A percentile compares a stretch with the other conserved stretches of the same genome.
Evolutionary conservation across 2,329 filamentous ascomycete genomes (phyloP).

Genomic region (Helicocarpus griseus): DNA sequence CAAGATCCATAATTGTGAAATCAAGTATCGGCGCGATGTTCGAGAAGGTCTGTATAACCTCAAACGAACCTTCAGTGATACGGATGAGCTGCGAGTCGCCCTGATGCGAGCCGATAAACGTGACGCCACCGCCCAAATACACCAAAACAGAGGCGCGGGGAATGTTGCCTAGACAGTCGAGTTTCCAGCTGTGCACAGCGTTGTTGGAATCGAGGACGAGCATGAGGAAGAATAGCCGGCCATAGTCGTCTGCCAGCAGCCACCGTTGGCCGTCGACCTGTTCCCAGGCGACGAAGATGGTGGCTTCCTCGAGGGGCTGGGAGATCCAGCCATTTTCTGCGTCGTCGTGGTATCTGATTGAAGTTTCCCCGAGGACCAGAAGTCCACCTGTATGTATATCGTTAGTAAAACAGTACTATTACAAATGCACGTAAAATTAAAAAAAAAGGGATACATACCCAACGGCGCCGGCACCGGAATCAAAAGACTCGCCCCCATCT

Average conservation of each 20-base stretch:
- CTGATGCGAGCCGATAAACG: constrained; percentile 87
- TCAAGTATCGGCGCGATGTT: constrained; percentile 91
- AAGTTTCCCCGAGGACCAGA: constrained; percentile 68
- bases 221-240: constrained; percentile 73
- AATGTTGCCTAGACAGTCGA: constrained; percentile 57
- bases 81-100: constrained; percentile 79
- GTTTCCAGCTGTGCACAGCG: constrained; percentile 61
- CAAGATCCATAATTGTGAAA: constrained; percentile 94
- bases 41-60: constrained; percentile 62
- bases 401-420: constrained; percentile 42
- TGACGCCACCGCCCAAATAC: constrained; percentile 55
- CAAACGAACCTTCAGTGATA: constrained; percentile 51
- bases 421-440: constrained; percentile 29
- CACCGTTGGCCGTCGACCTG: constrained; percentile 72
- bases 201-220: constrained; percentile 56
- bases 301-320: constrained; percentile 58
- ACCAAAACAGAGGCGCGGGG: constrained; percentile 70
- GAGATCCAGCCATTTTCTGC: constrained; percentile 58
- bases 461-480: constrained; percentile 52
- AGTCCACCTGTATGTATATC: constrained; percentile 48
- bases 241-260: constrained; percentile 87
- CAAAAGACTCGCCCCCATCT: constrained; percentile 51
- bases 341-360: constrained; percentile 76
- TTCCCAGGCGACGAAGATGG: constrained; percentile 87
- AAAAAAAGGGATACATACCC: constrained; percentile 25